Base-by-base conservation (phyloP, 345 rosid genomes). In the Luvunga scandens region DNA sequence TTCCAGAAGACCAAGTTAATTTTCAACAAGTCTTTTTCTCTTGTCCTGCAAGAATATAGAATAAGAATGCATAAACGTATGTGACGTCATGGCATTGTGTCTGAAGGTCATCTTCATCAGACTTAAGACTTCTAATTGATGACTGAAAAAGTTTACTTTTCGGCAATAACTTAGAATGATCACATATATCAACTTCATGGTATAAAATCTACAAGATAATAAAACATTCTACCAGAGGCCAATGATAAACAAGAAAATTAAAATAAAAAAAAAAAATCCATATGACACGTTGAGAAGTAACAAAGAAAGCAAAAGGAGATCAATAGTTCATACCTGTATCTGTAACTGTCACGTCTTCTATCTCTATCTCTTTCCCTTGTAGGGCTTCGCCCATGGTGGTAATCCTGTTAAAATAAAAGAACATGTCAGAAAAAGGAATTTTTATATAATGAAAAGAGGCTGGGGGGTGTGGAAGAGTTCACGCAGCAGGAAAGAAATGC, bases 281-380 rank as follows among this genome's bases (percentile, higher is more conserved):
- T 31, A 19, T 14, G 30, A 16, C 57, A 62, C 14, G 48, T 34
- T 4, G 21, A 70, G 22, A 62, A 8, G 38, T 13, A 55, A 30
- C 2, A 4, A n/a, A 13, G n/a, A 64, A 25, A 24, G 31, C 14
- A 27, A 6, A 50, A 69, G 25, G 64, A 6, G 68, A 42, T 65
- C 7, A 38, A 75, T 8, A 18, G 19, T 21, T 48, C 12, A 30
- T 84, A 91, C 99, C 99, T 90, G 84, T 94, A 79, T 78, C 93
- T 87, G 67, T 91, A 89, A 79, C 91, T 88, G 55, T 90, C 94
- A 0, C 86, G 93, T 66, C 90, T 86, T 81, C 95, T 87, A 39
- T 95, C 96, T 80, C 97, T 84, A 39, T 95, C 98, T 76, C 94
- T 88, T 66, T 89, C 99, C 84, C 93, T 89, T 66, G 83, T 83